phyloP scores from a whole-genome alignment of 345 rosid species.

The Boechera retrofracta region DNA sequence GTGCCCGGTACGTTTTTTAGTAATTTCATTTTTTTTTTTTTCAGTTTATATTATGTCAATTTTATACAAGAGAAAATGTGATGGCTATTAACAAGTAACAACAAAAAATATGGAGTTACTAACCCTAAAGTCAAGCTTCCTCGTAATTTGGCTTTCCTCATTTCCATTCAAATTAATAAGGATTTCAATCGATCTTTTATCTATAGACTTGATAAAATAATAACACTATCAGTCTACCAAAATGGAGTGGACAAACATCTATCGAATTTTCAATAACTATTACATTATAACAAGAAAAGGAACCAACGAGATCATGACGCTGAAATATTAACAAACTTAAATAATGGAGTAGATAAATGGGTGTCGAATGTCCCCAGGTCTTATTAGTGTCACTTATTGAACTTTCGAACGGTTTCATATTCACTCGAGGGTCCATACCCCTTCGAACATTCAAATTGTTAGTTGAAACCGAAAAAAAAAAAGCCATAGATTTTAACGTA shows the following conservation, averaged over 20 bases:
- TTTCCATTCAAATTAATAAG: too few relatives aligned
- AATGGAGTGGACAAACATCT: not conserved
- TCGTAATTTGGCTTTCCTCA: not conserved
- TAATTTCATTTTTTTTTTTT: not conserved
- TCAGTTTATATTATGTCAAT: not conserved
- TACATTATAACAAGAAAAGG: not conserved
- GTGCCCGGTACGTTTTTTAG: not conserved
- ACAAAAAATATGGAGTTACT: not conserved
- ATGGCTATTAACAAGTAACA: slow-evolving; percentile 2
- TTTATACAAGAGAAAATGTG: not conserved
- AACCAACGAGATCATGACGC: not conserved
- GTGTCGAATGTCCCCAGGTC: slow-evolving; percentile 2
- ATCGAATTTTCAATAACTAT: not conserved
- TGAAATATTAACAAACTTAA: not conserved
- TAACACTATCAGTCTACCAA: not conserved
- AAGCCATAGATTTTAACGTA: not conserved
- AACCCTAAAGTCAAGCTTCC: not conserved
- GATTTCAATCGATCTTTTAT: not conserved
- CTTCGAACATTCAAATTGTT: slow-evolving; percentile 1
- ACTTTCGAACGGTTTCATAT: not conserved
- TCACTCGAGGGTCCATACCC: not conserved
- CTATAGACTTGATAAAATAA: too few relatives aligned
- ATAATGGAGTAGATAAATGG: slow-evolving; percentile 13
- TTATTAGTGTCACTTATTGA: not conserved
- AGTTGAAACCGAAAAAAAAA: not conserved